A percentile compares a stretch with the other conserved stretches of the same genome.
phyloP scores from a whole-genome alignment of 2,329 filamentous ascomycete genomes.

The Colletotrichum liaoningense region DNA sequence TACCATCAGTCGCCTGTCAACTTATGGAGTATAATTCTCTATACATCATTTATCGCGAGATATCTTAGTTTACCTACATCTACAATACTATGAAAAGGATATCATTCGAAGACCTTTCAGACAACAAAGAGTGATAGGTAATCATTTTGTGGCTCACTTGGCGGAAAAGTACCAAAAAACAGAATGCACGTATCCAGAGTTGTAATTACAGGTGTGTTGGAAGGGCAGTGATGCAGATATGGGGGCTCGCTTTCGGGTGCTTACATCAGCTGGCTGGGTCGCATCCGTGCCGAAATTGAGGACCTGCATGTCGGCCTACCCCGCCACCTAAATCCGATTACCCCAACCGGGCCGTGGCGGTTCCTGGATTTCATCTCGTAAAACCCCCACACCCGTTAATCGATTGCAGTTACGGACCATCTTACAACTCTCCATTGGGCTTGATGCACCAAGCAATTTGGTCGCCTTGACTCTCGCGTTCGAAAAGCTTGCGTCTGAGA shows the following conservation, averaged over 20 bases:
- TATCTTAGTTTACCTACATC: no score
- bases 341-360: background rate
- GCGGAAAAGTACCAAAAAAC: no score
- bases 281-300: background rate
- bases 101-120: no score
- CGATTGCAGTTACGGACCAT: background rate
- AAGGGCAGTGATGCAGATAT: background rate
- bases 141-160: no score
- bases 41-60: fast-evolving
- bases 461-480: background rate
- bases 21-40: no score
- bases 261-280: background rate
- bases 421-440: background rate
- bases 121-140: no score
- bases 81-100: no score
- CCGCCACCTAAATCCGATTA: background rate
- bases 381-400: background rate
- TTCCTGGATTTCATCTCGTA: background rate
- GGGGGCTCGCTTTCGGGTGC: background rate
- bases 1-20: no score
- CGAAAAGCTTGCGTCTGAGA: background rate
- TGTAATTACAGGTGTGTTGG: no score
- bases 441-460: background rate
- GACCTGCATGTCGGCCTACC: background rate
- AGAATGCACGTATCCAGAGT: background rate